Conservation (phyloP, 2,329 filamentous ascomycete species). For the Rhynchosporium graminicola region DNA sequence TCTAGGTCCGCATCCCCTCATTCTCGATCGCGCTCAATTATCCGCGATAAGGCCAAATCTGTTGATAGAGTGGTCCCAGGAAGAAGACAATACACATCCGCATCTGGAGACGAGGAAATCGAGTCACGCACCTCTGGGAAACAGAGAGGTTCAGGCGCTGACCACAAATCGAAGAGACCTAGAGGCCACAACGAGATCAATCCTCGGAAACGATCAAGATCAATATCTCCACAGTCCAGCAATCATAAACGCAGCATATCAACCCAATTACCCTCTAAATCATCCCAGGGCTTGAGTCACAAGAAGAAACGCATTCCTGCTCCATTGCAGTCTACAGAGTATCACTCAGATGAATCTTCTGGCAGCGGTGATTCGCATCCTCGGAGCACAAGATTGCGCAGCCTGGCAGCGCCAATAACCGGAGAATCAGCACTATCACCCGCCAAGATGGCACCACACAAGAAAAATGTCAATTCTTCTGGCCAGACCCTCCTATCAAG, state of each 20-base stretch:
- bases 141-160: conserved; percentile 34
- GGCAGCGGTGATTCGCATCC: conserved; percentile 60
- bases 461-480: conserved; percentile 88
- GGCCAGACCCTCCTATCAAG: conserved; percentile 89
- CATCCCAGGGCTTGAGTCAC: conserved; percentile 54
- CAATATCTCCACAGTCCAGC: conserved; percentile 60
- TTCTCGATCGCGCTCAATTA: conserved; percentile 26
- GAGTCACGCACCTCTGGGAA: conserved; percentile 27
- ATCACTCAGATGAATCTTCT: conserved; percentile 68
- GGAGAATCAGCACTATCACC: conserved; percentile 65
- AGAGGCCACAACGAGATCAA: conserved; percentile 27
- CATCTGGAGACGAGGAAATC: conserved; percentile 36
- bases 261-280: conserved; percentile 59
- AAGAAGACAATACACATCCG: conserved; percentile 47
- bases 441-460: conserved; percentile 69
- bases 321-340: conserved; percentile 61
- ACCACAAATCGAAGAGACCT: conserved; percentile 32
- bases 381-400: conserved; percentile 58
- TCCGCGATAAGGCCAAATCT: conserved; percentile 43
- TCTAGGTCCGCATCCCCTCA: conserved; percentile 39
- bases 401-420: conserved; percentile 55
- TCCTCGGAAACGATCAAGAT: conserved; percentile 42
- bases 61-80: conserved; percentile 37
- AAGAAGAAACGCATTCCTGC: conserved; percentile 65
- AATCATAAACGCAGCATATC: conserved; percentile 65